Evolutionary conservation across 2,329 filamentous ascomycete genomes (phyloP).

Genomic region (Botryotinia narcissicola): DNA sequence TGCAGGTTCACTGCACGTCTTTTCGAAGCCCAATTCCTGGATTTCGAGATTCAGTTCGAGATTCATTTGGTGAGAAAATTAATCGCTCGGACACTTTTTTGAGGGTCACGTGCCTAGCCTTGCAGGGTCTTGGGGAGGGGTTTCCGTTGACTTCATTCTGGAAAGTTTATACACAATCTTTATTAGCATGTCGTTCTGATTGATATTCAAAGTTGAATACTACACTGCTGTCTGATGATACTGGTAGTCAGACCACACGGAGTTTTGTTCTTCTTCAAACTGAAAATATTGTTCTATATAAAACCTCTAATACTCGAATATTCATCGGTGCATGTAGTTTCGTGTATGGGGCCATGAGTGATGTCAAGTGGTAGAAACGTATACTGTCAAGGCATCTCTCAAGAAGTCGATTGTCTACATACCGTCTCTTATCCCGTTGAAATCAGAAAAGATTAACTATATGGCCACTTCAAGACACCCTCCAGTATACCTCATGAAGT

Average conservation of each 20-base stretch:
- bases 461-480: not conserved
- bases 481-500: not conserved
- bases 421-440: not conserved
- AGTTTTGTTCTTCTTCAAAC: not conserved
- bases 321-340: not conserved
- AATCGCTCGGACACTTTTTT: conserved; percentile 15
- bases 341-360: not conserved
- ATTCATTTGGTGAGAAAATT: conserved; percentile 17
- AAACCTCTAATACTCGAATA: not conserved
- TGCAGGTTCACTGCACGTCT: conserved; percentile 24
- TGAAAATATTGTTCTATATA: not conserved
- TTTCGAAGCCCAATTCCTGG: conserved; percentile 30
- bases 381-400: not conserved
- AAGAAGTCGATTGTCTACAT: no score
- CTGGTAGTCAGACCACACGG: not conserved
- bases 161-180: not conserved
- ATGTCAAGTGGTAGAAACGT: not conserved
- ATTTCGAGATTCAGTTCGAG: conserved; percentile 8
- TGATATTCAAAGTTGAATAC: not conserved
- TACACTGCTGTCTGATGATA: not conserved
- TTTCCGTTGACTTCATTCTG: not conserved
- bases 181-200: not conserved
- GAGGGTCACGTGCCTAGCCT: not conserved
- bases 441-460: not conserved
- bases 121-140: not conserved